Evolutionary conservation across 2,329 filamentous ascomycete genomes (phyloP), one percentile per base, ranked within the genome.

Genomic region (Aaosphaeria pasadenensis): DNA sequence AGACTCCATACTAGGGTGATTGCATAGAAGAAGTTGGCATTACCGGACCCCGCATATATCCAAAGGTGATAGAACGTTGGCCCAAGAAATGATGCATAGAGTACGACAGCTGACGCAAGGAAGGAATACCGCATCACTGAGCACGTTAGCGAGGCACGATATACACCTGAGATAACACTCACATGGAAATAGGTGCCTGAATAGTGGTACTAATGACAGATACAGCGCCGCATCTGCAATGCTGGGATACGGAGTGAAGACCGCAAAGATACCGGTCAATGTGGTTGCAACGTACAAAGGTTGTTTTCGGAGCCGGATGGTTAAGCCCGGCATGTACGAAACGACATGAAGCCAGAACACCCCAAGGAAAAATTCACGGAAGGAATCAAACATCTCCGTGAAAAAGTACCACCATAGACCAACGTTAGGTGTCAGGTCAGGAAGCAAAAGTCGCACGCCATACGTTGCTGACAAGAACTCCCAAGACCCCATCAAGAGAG

Each of bases 401-500:
- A 99, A 97, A 74, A 99, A 99, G 73, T 99, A 99, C 94, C 94
- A 99, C 94, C 94, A 99, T 1, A 99, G 78, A 1, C 94, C 94
- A 30, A 95, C 88, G 57, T 97, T 99, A 9, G 94, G 94, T 0
- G 92, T 95, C 38, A 99, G 79, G 66, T 99, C 94, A 6, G 91
- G 89, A 3, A 99, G 81, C 1, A 94, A 84, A 35, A 99, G 80
- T 60, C 96, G 91, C 42, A 95, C 89, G 58, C 92, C 91, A 71
- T 99, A 99, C 1, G 94, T 96, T 17, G 91, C 90, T 6, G 80
- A 73, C 17, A 97, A 71, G 63, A 97, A 99, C 53, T 91, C 85
- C 88, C 89, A 95, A 2, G 91, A 95, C 52, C 83, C 79, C 1
- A 88, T 89, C 38, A 96, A 74, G 31, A 87, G 64, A 55, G 80